These are phyloP conservation scores for Periconia sp. DNA, from an alignment of 2,329 filamentous ascomycete species.

Conservation along the genomic window DNA sequence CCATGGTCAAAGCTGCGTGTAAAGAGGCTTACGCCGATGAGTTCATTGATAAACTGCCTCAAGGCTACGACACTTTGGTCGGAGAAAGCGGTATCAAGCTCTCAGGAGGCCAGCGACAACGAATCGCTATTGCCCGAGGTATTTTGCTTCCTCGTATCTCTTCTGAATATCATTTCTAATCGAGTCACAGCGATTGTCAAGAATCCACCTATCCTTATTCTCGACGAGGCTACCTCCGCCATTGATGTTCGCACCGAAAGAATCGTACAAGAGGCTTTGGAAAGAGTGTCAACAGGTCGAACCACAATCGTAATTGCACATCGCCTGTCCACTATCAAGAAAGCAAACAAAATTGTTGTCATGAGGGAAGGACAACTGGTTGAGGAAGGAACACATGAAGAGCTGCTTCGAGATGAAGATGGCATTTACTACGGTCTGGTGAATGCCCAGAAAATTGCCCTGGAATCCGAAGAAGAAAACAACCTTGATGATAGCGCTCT, in stretches of 20 bases:
- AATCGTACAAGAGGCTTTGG: conserved; percentile 60
- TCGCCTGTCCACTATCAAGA: conserved; percentile 72
- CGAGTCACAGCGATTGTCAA: conserved; percentile 60
- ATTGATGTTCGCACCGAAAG: conserved; percentile 59
- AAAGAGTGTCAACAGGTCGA: conserved; percentile 61
- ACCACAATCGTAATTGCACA: conserved; percentile 81
- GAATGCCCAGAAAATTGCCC: conserved; percentile 44
- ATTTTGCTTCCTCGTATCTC: not conserved
- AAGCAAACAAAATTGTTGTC: conserved; percentile 78
- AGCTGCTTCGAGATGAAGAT: conserved; percentile 61
- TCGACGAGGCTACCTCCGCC: conserved; percentile 77
- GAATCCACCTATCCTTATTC: conserved; percentile 65
- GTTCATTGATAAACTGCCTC: conserved; percentile 39
- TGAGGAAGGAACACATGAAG: conserved; percentile 75
- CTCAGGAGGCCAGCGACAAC: conserved; percentile 83
- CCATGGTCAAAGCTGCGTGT: conserved; percentile 51
- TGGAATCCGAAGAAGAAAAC: conserved; percentile 25
- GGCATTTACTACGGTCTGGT: conserved; percentile 71
- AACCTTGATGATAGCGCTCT: conserved; percentile 16
- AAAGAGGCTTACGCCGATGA: conserved; percentile 43
- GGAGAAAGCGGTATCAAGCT: conserved; percentile 78
- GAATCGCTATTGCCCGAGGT: conserved; percentile 70
- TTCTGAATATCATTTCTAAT: not conserved
- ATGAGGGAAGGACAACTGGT: conserved; percentile 69
- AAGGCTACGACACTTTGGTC: conserved; percentile 73